Percentiles rank a stretch among this genome's conserved stretches.
Conservation (phyloP, 2,329 filamentous ascomycete genomes). For the Tolypocladium paradoxum region DNA sequence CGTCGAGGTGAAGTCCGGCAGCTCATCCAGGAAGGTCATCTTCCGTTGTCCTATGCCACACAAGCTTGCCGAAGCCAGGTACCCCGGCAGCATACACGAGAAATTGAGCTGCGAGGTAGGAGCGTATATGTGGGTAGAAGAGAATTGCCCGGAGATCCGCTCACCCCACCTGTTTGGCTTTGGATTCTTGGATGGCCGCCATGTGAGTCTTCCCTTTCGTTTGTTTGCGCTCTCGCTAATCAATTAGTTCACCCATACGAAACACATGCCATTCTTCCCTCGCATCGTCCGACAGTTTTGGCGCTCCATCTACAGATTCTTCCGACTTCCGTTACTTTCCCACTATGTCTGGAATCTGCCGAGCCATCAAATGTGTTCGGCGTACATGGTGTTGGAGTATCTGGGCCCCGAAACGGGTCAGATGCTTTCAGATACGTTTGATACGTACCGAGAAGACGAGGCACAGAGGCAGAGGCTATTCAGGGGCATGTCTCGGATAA, state of each 20-base stretch:
- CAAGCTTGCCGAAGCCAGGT: constrained; percentile 23
- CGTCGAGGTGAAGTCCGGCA: constrained; percentile 14
- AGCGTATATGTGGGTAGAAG: constrained; percentile 14
- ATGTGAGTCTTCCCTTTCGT: constrained; percentile 3
- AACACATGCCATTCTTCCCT: constrained; percentile 3
- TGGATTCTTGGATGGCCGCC: constrained; percentile 5
- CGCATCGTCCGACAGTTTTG: constrained; percentile 1
- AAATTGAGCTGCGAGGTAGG: constrained; percentile 24
- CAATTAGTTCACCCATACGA: constrained; percentile 7
- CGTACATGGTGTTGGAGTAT: constrained; percentile 16
- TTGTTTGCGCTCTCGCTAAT: constrained; percentile 1
- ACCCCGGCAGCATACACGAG: constrained; percentile 30
- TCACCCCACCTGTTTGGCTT: constrained; percentile 14
- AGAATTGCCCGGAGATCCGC: constrained; percentile 13
- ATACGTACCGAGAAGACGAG: constrained; percentile 4
- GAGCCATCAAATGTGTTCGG: constrained; percentile 3
- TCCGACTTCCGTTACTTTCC: constrained; percentile 3
- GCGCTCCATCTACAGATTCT: neutral
- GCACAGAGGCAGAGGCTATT: constrained; percentile 14
- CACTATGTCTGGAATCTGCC: constrained; percentile 4
- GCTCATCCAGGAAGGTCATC: constrained; percentile 12
- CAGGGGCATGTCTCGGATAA: constrained; percentile 14
- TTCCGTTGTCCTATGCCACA: constrained; percentile 20
- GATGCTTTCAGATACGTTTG: constrained; percentile 17
- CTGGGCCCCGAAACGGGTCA: constrained; percentile 11